A percentile compares a stretch with the other conserved stretches of the same genome.
Evolutionary conservation across 2,329 filamentous ascomycete species (phyloP).

Genomic region (Stachybotrys echinatus): DNA sequence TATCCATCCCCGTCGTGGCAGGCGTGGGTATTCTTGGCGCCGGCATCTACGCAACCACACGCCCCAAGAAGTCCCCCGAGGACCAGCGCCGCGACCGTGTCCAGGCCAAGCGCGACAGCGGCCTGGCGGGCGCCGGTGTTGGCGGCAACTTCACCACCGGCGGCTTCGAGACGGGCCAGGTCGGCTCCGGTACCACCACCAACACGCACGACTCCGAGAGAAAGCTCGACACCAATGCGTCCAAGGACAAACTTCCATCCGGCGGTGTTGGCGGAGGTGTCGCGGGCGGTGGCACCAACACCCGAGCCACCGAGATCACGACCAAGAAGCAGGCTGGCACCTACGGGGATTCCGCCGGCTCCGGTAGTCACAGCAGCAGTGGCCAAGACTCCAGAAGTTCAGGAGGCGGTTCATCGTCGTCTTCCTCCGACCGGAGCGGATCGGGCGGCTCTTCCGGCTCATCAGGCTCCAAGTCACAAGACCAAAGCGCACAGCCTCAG

Average conservation of each 20-base stretch:
- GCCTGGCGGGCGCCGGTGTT: conserved; percentile 23
- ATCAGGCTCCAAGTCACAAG: not conserved
- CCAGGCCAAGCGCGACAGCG: conserved; percentile 23
- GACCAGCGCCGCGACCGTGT: conserved; percentile 13
- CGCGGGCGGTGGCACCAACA: conserved; percentile 20
- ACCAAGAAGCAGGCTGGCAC: conserved; percentile 6
- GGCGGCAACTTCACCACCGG: conserved; percentile 23
- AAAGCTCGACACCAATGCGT: conserved; percentile 15
- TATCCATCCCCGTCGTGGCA: conserved; percentile 9
- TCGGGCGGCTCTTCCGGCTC: not conserved
- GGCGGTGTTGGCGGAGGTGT: conserved; percentile 25
- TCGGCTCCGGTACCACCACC: conserved; percentile 7
- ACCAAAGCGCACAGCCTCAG: not conserved
- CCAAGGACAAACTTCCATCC: conserved; percentile 24
- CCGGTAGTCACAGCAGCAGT: not conserved
- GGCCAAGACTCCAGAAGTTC: not conserved
- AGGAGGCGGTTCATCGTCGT: not conserved
- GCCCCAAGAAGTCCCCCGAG: conserved; percentile 7
- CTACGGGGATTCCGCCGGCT: not conserved
- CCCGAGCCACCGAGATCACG: conserved; percentile 20
- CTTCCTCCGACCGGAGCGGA: not conserved
- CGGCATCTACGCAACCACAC: conserved; percentile 14
- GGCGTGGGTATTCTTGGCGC: conserved; percentile 16
- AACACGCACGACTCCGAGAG: conserved; percentile 10
- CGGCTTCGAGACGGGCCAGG: conserved; percentile 19